Evolutionary conservation across 1,139 yeast genomes (phyloP).

Genomic region (Nakaseomyces sp.): DNA sequence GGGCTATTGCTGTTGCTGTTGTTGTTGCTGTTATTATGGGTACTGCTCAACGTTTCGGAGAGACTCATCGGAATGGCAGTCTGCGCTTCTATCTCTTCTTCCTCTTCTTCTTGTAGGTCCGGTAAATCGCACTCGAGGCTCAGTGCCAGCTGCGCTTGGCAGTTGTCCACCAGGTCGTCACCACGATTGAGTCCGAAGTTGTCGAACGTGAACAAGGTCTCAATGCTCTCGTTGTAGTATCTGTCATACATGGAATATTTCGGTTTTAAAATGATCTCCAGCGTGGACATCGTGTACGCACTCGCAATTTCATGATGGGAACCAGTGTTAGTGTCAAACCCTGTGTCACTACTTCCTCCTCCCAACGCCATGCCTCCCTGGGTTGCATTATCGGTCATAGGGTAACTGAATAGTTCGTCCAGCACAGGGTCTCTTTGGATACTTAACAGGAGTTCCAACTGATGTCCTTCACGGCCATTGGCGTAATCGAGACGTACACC

Average conservation of each 20-base stretch:
- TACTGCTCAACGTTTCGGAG: slow-evolving; percentile 5
- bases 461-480: slow-evolving; percentile 21
- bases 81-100: background rate
- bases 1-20: too few relatives aligned
- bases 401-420: slow-evolving; percentile 19
- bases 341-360: too few relatives aligned
- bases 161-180: slow-evolving; percentile 31
- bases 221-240: slow-evolving; percentile 31
- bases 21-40: too few relatives aligned
- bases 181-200: slow-evolving; percentile 35
- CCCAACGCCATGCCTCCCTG: too few relatives aligned
- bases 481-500: slow-evolving; percentile 19
- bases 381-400: too few relatives aligned
- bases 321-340: too few relatives aligned
- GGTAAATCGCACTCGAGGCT: slow-evolving; percentile 15
- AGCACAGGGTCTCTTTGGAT: slow-evolving; percentile 24
- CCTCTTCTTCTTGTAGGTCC: background rate
- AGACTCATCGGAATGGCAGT: slow-evolving; percentile 1
- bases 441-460: slow-evolving; percentile 24
- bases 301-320: background rate
- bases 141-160: slow-evolving; percentile 26
- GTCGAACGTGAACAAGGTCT: slow-evolving; percentile 32
- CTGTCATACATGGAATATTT: slow-evolving; percentile 31
- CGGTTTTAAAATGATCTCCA: slow-evolving; percentile 33
- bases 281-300: slow-evolving; percentile 16